Base-by-base conservation (phyloP, 345 rosid genomes). In the Eutrema heterophyllum region DNA sequence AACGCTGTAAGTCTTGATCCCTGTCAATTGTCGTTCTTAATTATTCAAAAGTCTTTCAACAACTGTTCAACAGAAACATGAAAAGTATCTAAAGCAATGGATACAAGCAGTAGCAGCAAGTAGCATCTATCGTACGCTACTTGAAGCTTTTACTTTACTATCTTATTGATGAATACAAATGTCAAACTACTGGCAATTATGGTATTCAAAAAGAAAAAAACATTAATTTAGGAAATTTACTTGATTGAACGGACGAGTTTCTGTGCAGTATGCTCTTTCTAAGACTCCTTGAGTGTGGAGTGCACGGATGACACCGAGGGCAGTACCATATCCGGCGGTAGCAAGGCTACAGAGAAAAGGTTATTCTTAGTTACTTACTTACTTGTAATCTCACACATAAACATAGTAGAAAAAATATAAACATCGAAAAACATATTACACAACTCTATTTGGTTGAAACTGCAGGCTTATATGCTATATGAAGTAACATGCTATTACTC, bases 301-400 rank as follows among this genome's bases (percentile, higher is more conserved):
- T 64, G 96, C 85, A 45, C 96, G 96, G 61, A 94, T 87, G 4
- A 94, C 97, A 72, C 98, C 97, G 11, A 94, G 84, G 41, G 97
- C 98, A 54, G 98, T 94, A 30, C 98, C 98, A 81, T 89, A 94
- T 84, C 98, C 98, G 14, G 97, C 98, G 4, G 98, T 94, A 58
- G 98, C 97, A 78, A 91, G 97, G 79, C 98, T 94, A 86, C 60
- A 40, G 26, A 54, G 53, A 68, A 45, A 72, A 6, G 35, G 0
- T 0, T 29, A 51, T 1, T 26, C 32, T 16, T 41, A 67, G 38
- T 18, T 48, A 74, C 12, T 33, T 3, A 9, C 14, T 52, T 32
- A 13, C 32, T 9, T 1, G 50, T n/a, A 48, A 70, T 46, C 58
- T 58, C n/a, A 58, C 27, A 30, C 32, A 43, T 12, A 45, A 45